A percentile compares a stretch with the other conserved stretches of the same genome.
Evolutionary conservation across 139 green algal genomes (phyloP).

Genomic region (Coelastrella sp.): DNA sequence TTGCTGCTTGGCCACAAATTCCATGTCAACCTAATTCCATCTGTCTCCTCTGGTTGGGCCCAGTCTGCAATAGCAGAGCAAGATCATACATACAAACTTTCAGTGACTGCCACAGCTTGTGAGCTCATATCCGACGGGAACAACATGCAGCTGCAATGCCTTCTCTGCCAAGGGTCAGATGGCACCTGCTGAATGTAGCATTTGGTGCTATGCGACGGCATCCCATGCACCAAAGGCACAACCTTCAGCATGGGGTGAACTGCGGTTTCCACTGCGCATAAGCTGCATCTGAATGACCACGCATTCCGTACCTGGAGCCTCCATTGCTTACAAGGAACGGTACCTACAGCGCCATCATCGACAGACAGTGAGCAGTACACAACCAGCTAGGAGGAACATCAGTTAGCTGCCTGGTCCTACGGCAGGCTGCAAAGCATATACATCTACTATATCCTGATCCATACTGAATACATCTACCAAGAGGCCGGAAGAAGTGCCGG

Average conservation of each 20-base stretch:
- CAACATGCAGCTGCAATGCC: too few relatives aligned
- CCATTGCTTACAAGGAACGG: neutral
- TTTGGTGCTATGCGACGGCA: too few relatives aligned
- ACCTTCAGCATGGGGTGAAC: too few relatives aligned
- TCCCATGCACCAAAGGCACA: too few relatives aligned
- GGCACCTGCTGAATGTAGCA: too few relatives aligned
- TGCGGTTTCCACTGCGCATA: too few relatives aligned
- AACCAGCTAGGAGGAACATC: neutral
- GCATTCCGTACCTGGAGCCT: constrained; percentile 4
- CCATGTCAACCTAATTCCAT: constrained; percentile 51
- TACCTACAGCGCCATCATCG: too few relatives aligned
- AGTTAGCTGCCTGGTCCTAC: neutral
- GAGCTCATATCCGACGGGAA: too few relatives aligned
- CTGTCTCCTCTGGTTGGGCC: constrained; percentile 39
- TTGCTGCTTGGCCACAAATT: constrained; percentile 97
- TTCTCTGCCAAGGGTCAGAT: too few relatives aligned
- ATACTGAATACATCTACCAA: too few relatives aligned
- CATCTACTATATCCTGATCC: neutral
- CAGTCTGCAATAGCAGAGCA: constrained; percentile 6
- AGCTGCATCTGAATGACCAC: too few relatives aligned
- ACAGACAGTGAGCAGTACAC: neutral
- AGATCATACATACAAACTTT: neutral
- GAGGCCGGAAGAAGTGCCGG: too few relatives aligned
- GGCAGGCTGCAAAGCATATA: neutral
- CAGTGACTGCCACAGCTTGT: neutral